Evolutionary conservation across 1,284 basidiomycete species (phyloP).

Genomic region (Malassezia japonica): DNA sequence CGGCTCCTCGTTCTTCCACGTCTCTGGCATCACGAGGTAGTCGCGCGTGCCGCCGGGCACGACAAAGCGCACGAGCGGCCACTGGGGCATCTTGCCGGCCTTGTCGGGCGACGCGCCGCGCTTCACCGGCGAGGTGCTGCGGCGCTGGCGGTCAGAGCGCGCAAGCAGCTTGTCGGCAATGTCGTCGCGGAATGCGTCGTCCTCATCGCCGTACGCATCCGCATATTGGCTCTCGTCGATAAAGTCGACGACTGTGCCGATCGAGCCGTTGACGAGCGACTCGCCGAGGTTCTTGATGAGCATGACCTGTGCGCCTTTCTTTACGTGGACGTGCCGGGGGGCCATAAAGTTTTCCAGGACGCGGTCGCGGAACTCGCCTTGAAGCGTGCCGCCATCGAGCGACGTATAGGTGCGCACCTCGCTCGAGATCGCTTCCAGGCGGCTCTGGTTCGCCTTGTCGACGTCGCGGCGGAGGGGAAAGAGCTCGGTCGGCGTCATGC

Average conservation of each 20-base stretch:
- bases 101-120: slow-evolving; percentile 15
- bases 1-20: slow-evolving; percentile 50
- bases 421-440: slow-evolving; percentile 52
- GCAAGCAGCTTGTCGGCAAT: slow-evolving; percentile 37
- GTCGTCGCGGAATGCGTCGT: slow-evolving; percentile 28
- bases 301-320: slow-evolving; percentile 59
- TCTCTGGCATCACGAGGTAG: slow-evolving; percentile 31
- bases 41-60: slow-evolving; percentile 28
- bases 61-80: slow-evolving; percentile 40
- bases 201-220: slow-evolving; percentile 32
- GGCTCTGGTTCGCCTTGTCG: slow-evolving; percentile 61
- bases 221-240: slow-evolving; percentile 25
- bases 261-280: slow-evolving; percentile 70
- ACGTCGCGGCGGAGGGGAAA: slow-evolving; percentile 77
- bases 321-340: slow-evolving; percentile 54
- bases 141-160: slow-evolving; percentile 14
- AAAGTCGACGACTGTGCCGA: slow-evolving; percentile 57
- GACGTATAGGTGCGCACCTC: slow-evolving; percentile 29
- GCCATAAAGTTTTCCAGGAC: slow-evolving; percentile 35
- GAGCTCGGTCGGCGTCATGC: slow-evolving; percentile 39
- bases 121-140: neutral
- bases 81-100: slow-evolving; percentile 12
- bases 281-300: slow-evolving; percentile 70
- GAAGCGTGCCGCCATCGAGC: slow-evolving; percentile 27
- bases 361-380: slow-evolving; percentile 22